These are phyloP conservation scores for Trichoderma sp. DNA, from an alignment of 2,329 filamentous ascomycete species.

Conservation along the genomic window DNA sequence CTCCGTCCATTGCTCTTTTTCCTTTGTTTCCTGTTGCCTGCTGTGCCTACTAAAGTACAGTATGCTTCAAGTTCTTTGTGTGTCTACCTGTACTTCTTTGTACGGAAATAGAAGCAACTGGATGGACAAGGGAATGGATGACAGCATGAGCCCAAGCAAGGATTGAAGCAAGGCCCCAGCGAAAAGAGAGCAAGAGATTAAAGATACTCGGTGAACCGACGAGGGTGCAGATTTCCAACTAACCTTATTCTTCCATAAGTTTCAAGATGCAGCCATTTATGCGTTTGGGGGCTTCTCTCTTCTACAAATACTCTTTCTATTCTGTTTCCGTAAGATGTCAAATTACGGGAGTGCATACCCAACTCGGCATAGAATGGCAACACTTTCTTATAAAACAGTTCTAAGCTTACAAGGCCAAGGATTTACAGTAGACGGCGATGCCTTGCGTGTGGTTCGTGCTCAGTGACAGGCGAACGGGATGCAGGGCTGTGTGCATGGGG, in stretches of 20 bases:
- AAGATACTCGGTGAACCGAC: slow-evolving; percentile 12
- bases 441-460: slow-evolving; percentile 2
- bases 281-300: neutral
- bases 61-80: neutral
- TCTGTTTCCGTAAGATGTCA: neutral
- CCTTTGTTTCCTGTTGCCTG: neutral
- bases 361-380: neutral
- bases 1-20: neutral
- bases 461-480: neutral
- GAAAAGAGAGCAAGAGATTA: neutral
- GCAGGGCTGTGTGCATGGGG: neutral
- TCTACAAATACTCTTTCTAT: no score
- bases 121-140: neutral
- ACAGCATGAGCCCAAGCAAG: neutral
- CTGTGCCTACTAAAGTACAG: neutral
- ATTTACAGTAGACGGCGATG: neutral
- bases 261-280: neutral
- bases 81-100: neutral
- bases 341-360: neutral
- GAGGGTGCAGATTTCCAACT: neutral
- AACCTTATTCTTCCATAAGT: slow-evolving; percentile 16
- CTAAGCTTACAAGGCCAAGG: neutral
- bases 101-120: slow-evolving; percentile 8
- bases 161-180: neutral
- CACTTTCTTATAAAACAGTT: neutral